Evolutionary conservation across 202 grass and related monocot species (phyloP).

Genomic region (Setaria italica): DNA sequence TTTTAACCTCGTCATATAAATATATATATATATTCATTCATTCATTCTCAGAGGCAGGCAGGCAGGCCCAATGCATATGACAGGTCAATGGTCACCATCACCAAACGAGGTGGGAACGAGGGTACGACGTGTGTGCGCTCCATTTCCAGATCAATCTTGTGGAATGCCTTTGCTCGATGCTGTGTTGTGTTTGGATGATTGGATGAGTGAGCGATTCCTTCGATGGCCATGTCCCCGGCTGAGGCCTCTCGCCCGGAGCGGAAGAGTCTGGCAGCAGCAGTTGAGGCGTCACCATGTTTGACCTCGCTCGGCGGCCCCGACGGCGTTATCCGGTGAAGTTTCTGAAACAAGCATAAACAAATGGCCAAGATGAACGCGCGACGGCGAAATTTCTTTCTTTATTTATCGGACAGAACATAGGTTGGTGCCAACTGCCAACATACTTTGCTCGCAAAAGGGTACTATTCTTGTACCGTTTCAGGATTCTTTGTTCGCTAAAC

Average conservation of each 20-base stretch:
- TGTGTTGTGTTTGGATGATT: no score
- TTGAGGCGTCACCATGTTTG: conserved; percentile 30
- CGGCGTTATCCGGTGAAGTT: conserved; percentile 9
- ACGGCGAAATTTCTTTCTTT: background rate
- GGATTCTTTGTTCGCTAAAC: no score
- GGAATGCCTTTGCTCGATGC: background rate
- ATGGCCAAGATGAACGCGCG: background rate
- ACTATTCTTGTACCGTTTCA: no score
- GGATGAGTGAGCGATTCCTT: background rate
- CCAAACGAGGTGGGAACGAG: no score
- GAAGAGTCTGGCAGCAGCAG: background rate
- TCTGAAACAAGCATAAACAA: background rate
- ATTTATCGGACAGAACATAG: background rate
- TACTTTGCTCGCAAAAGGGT: no score
- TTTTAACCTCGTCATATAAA: no score
- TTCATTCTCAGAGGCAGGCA: no score
- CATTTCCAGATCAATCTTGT: background rate
- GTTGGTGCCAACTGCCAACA: background rate
- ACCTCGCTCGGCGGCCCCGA: background rate
- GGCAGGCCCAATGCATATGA: no score
- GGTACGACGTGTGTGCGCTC: background rate
- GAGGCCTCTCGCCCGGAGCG: background rate
- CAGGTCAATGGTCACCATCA: no score
- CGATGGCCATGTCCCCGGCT: background rate
- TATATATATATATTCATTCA: no score